phyloP scores from a whole-genome alignment of 345 rosid species.

The Aethionema arabicum region DNA sequence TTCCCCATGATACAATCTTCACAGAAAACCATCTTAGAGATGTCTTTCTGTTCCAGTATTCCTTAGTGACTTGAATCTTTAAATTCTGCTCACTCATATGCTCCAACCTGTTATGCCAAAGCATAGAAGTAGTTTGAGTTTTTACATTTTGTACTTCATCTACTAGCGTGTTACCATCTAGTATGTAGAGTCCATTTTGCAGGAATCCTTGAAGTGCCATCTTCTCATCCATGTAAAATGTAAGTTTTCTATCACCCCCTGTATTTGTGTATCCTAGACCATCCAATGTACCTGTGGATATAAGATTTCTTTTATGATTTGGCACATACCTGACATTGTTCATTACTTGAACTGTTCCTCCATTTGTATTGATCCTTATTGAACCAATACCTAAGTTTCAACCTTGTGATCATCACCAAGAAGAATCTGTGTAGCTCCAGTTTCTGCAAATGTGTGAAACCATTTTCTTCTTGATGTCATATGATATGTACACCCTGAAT shows the following conservation, averaged over 20 bases:
- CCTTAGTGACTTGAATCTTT: background rate
- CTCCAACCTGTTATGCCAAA: background rate
- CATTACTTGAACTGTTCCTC: background rate
- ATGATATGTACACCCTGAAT: too few relatives aligned
- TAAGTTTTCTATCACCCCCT: background rate
- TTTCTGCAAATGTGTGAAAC: too few relatives aligned
- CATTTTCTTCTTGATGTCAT: too few relatives aligned
- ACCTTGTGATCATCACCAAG: too few relatives aligned
- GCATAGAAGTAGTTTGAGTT: accelerated
- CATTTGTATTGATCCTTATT: background rate
- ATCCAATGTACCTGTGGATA: background rate
- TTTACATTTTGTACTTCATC: accelerated
- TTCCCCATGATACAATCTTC: background rate
- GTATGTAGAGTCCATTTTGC: background rate
- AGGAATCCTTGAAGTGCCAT: background rate
- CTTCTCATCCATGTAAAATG: background rate
- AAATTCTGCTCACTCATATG: background rate
- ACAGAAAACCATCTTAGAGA: background rate
- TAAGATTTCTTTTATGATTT: background rate
- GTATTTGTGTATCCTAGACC: background rate
- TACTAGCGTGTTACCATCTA: background rate
- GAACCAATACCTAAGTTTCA: too few relatives aligned
- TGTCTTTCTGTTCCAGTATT: background rate
- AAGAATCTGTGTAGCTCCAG: too few relatives aligned
- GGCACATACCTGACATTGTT: background rate